Evolutionary conservation across 768 basidiomycete genomes (phyloP).

Genomic region (Podaxis sp.): DNA sequence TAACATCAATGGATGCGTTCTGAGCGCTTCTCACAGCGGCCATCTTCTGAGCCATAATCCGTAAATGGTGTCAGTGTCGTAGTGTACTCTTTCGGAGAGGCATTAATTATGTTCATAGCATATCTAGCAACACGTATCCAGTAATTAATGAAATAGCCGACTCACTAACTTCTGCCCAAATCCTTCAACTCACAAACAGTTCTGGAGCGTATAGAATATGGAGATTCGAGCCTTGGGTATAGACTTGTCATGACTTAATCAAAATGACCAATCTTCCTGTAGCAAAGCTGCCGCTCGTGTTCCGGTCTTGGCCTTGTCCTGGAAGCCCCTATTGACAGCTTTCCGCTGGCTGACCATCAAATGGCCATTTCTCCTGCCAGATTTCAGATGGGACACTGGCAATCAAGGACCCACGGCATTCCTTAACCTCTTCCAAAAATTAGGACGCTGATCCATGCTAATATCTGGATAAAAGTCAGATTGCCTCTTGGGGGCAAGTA

Average conservation of each 20-base stretch:
- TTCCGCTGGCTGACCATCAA: background rate
- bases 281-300: background rate
- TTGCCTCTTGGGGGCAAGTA: background rate
- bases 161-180: too few relatives aligned
- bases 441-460: background rate
- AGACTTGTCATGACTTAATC: background rate
- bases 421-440: background rate
- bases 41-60: too few relatives aligned
- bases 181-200: too few relatives aligned
- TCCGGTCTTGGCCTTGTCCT: background rate
- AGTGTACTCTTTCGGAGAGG: too few relatives aligned
- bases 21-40: too few relatives aligned
- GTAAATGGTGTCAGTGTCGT: too few relatives aligned
- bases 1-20: too few relatives aligned
- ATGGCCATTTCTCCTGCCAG: background rate
- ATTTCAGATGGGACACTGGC: background rate
- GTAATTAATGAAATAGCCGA: too few relatives aligned
- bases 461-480: background rate
- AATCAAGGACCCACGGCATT: background rate
- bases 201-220: too few relatives aligned
- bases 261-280: slow-evolving; percentile 8
- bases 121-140: too few relatives aligned
- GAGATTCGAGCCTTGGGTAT: too few relatives aligned
- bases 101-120: too few relatives aligned
- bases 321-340: background rate